Conservation (phyloP, 2,329 filamentous ascomycete species). For the Lasiodiplodia citricola region DNA sequence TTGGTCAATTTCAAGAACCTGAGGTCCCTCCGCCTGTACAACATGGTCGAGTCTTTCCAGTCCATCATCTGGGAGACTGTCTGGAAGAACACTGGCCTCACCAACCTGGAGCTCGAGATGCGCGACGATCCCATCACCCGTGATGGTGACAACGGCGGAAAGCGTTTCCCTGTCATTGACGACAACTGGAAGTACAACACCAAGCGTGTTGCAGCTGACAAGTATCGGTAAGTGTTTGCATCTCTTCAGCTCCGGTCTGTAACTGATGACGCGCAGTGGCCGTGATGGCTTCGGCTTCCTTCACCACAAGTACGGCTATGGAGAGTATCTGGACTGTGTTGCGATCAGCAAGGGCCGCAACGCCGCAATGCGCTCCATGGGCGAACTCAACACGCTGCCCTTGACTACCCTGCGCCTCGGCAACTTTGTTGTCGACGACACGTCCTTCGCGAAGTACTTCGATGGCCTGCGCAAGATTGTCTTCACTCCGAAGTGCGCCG, state of each 20-base stretch:
- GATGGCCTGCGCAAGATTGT: background rate
- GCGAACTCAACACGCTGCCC: conserved; percentile 23
- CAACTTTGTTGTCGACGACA: conserved; percentile 41
- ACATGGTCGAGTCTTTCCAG: conserved; percentile 37
- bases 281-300: conserved; percentile 38
- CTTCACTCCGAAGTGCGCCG: conserved; percentile 16
- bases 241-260: background rate
- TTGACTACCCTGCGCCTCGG: conserved; percentile 37
- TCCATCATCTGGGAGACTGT: conserved; percentile 39
- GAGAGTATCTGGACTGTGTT: conserved; percentile 42
- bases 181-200: conserved; percentile 31
- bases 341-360: conserved; percentile 42
- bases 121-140: conserved; percentile 35
- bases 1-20: conserved; percentile 35
- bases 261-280: conserved; percentile 31
- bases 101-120: conserved; percentile 38
- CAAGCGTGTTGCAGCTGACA: conserved; percentile 29
- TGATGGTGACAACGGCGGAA: conserved; percentile 31
- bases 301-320: conserved; percentile 36
- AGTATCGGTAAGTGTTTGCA: conserved; percentile 1
- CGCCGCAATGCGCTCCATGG: conserved; percentile 31
- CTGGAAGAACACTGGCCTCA: conserved; percentile 37
- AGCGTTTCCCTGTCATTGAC: conserved; percentile 32
- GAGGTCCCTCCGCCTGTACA: conserved; percentile 37
- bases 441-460: conserved; percentile 33